These are phyloP conservation scores for Vitis riparia DNA, from an alignment of 164 flowering plant species.

Conservation along the genomic window DNA sequence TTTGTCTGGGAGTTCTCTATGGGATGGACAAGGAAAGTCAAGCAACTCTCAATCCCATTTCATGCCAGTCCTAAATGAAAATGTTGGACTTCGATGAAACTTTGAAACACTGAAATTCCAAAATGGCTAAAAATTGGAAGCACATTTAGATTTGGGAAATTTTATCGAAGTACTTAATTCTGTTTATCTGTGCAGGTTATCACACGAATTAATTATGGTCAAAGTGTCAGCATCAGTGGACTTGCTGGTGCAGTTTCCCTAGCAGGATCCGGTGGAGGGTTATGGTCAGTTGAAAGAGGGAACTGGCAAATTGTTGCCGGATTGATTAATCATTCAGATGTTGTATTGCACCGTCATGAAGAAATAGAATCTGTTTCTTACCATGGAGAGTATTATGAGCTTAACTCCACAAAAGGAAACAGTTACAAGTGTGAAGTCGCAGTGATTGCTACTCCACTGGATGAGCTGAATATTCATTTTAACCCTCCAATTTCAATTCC, in stretches of 20 bases:
- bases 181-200: conserved; percentile 61
- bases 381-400: conserved; percentile 60
- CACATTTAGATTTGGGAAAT: neutral
- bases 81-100: too few relatives aligned
- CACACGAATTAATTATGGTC: conserved; percentile 96
- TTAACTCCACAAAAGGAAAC: conserved; percentile 71
- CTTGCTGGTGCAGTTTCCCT: conserved; percentile 96
- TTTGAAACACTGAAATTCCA: too few relatives aligned
- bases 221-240: conserved; percentile 83
- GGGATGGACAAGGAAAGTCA: too few relatives aligned
- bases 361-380: conserved; percentile 68
- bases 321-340: conserved; percentile 68
- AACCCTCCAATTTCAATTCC: conserved; percentile 72
- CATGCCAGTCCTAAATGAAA: neutral
- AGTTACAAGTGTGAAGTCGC: conserved; percentile 73
- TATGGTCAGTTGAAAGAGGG: conserved; percentile 91
- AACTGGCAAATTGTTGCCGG: conserved; percentile 95
- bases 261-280: conserved; percentile 87
- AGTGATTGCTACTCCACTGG: conserved; percentile 84
- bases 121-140: too few relatives aligned
- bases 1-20: too few relatives aligned
- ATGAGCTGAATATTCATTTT: conserved; percentile 68
- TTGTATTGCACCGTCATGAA: conserved; percentile 69
- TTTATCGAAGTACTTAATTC: neutral
- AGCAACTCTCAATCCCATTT: neutral